phyloP scores from a whole-genome alignment of 768 basidiomycete genomes.

The Boletus subcaerulescens region DNA sequence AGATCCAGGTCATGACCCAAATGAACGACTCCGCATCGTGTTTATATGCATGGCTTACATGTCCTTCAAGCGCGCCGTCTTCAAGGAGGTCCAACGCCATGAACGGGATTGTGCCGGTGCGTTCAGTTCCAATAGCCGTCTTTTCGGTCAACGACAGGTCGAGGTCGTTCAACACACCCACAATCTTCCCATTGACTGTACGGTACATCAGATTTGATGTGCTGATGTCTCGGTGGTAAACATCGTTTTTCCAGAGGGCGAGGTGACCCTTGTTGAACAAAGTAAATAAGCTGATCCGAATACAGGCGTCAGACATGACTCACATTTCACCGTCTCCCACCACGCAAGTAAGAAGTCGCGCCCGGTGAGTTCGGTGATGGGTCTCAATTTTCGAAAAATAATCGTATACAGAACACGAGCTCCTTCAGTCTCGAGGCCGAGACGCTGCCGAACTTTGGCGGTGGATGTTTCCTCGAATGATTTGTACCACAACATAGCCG shows the following conservation, averaged over 20 bases:
- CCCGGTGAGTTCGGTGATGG: not conserved
- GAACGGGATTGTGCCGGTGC: too few species aligned
- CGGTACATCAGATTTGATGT: not conserved
- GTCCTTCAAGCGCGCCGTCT: too few species aligned
- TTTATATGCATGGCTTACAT: too few species aligned
- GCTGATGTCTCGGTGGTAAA: not conserved
- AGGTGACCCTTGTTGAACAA: not conserved
- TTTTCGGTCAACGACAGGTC: not conserved
- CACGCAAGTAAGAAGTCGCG: not conserved
- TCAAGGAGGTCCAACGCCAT: too few species aligned
- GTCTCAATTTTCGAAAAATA: not conserved
- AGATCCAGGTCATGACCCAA: too few species aligned
- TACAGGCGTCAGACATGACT: not conserved
- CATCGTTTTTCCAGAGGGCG: not conserved
- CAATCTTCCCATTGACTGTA: too few species aligned
- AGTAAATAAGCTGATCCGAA: too few species aligned
- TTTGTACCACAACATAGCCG: not conserved
- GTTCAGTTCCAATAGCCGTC: too few species aligned
- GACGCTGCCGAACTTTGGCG: not conserved
- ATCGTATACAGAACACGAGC: not conserved
- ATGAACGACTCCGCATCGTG: too few species aligned
- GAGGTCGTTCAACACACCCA: not conserved
- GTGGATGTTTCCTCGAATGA: not conserved
- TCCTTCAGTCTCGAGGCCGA: not conserved
- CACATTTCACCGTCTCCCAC: constrained; percentile 4